phyloP scores from a whole-genome alignment of 345 rosid species.

The Clarkia xantiana region DNA sequence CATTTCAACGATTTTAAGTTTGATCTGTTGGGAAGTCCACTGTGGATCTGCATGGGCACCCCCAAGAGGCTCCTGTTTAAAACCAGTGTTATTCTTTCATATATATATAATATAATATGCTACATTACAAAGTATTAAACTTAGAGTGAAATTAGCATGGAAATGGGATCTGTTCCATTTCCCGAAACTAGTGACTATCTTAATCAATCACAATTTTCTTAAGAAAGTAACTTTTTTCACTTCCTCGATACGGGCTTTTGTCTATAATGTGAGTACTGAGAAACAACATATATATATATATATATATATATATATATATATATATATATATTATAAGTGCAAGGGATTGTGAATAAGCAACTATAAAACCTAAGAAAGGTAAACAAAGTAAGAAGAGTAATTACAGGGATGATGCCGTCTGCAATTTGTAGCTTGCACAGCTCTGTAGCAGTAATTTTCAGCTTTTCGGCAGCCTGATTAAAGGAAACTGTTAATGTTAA shows the following conservation, averaged over 20 bases:
- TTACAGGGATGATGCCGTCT: conserved; percentile 82
- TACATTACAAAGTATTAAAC: not conserved
- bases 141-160: not conserved
- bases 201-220: too few species aligned
- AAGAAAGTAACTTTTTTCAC: too few species aligned
- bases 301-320: too few species aligned
- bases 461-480: conserved; percentile 81
- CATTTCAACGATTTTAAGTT: conserved; percentile 56
- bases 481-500: conserved; percentile 7
- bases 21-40: conserved; percentile 85
- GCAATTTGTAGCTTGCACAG: conserved; percentile 63
- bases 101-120: not conserved
- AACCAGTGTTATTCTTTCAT: not conserved
- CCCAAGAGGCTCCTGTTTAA: conserved; percentile 77
- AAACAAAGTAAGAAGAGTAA: conserved; percentile 2
- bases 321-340: not conserved
- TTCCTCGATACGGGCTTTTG: too few species aligned
- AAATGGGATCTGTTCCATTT: not conserved
- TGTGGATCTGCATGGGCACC: conserved; percentile 88
- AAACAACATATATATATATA: too few species aligned
- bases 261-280: too few species aligned
- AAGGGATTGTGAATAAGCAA: conserved; percentile 3
- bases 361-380: not conserved
- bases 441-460: conserved; percentile 70
- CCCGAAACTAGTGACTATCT: too few species aligned